Conservation (phyloP, 345 rosid genomes). For the Gossypium arboreum region DNA sequence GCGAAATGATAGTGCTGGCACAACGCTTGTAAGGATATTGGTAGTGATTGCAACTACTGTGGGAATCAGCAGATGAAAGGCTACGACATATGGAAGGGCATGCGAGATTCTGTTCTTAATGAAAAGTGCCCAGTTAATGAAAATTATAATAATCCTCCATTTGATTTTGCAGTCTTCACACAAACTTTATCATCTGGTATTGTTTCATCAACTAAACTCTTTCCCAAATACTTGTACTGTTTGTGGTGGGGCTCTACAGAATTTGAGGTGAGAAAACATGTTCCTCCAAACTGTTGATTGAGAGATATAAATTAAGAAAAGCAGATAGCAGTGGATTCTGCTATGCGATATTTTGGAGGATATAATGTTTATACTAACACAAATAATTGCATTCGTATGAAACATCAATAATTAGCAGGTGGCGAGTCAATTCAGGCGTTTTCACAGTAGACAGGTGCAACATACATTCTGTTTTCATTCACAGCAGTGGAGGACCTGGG, state of each 20-base stretch:
- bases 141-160: constrained; percentile 38
- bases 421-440: constrained; percentile 86
- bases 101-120: constrained; percentile 28
- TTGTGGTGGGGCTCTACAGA: constrained; percentile 98
- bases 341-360: background rate
- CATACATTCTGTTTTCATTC: constrained; percentile 96
- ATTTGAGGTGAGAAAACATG: constrained; percentile 55
- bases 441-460: constrained; percentile 93
- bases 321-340: too few species aligned
- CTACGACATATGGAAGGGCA: constrained; percentile 33
- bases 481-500: constrained; percentile 99
- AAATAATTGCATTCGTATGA: background rate
- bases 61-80: constrained; percentile 39
- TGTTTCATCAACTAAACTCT: constrained; percentile 65
- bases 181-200: constrained; percentile 64
- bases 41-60: constrained; percentile 48
- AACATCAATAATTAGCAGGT: constrained; percentile 23
- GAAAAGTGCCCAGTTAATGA: constrained; percentile 30
- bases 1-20: constrained; percentile 80
- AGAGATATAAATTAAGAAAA: background rate
- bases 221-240: constrained; percentile 76
- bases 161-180: constrained; percentile 70
- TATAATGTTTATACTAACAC: background rate
- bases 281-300: background rate
- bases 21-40: constrained; percentile 31